Base-by-base conservation (phyloP, 768 basidiomycete genomes). In the Steccherinum ochraceum region DNA sequence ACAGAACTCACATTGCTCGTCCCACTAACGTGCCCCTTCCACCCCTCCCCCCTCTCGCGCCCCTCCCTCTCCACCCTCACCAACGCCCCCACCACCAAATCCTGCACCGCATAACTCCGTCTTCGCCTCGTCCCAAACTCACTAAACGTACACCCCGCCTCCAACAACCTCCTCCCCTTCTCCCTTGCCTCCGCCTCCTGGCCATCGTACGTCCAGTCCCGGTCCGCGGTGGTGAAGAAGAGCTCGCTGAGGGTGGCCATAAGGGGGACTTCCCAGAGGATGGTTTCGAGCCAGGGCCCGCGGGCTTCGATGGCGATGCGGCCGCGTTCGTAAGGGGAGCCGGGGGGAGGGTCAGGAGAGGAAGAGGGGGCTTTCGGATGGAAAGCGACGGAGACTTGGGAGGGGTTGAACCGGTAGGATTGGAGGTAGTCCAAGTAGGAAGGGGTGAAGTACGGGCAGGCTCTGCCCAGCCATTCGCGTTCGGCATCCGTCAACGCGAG, bases 241-340 rank as follows among this genome's bases (percentile, higher is more conserved):
- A 83, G 81, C 65, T 99, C 93, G 60, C 89, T 92, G 46, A 99
- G 72, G 55, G 83, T 83, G 12, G 93, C 84, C 92, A 98, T 93
- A 46, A 98, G 71, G 1, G 93, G 94, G 1, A 97, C 93, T 69
- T 98, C 96, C 84, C 95, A 99, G 23, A 96, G 71, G 52, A 98
- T 95, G 5, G 89, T 78, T 56, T 93, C 89, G 0, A 69, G 68
- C 92, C 92, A 94, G 4, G 75, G 76, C 5, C 91, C 93, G 24
- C 61, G 61, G 4, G 80, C 78, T 54, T 83, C 80, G 48, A 99
- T 86, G 58, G 90, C 81, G 27, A 94, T 67, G 27, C 69, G 65
- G 3, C 93, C 94, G 51, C 65, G 61, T 12, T 55, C 57, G 16
- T 16, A 16, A 16, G 30, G 30, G n/a, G n/a, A n/a, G 30, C 30